phyloP scores from a whole-genome alignment of 768 basidiomycete genomes.

The Mycena chlorophos region DNA sequence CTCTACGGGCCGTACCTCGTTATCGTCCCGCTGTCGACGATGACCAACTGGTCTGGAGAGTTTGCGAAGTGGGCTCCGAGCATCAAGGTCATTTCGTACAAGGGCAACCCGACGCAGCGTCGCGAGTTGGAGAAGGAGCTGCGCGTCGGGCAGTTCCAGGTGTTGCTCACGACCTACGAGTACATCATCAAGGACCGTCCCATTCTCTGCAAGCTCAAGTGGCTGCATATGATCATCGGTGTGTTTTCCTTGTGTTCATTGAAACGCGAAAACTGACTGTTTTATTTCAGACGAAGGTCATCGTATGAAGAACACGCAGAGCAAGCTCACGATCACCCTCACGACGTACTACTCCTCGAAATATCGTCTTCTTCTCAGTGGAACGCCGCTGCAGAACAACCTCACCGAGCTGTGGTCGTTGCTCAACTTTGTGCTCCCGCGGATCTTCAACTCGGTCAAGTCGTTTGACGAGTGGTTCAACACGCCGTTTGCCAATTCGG shows the following conservation, averaged over 20 bases:
- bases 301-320: conserved; percentile 95
- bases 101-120: conserved; percentile 85
- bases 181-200: conserved; percentile 98
- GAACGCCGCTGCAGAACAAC: conserved; percentile 96
- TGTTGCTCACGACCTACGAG: conserved; percentile 91
- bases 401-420: conserved; percentile 94
- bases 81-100: conserved; percentile 95
- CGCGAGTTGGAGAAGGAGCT: conserved; percentile 76
- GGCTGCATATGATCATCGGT: conserved; percentile 98
- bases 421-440: conserved; percentile 91
- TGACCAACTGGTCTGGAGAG: conserved; percentile 97
- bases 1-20: conserved; percentile 98
- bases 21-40: conserved; percentile 96
- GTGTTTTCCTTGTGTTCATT: conserved; percentile 26
- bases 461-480: conserved; percentile 99
- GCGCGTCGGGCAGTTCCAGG: conserved; percentile 82
- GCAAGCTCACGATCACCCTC: conserved; percentile 84
- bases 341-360: conserved; percentile 91
- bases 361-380: conserved; percentile 91
- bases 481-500: conserved; percentile 98
- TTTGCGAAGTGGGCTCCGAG: conserved; percentile 95
- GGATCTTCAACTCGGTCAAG: conserved; percentile 98
- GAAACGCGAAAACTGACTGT: background rate
- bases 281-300: conserved; percentile 79
- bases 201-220: conserved; percentile 84